Conservation (phyloP, 106 monocot species). For the Dendrobium huoshanense region DNA sequence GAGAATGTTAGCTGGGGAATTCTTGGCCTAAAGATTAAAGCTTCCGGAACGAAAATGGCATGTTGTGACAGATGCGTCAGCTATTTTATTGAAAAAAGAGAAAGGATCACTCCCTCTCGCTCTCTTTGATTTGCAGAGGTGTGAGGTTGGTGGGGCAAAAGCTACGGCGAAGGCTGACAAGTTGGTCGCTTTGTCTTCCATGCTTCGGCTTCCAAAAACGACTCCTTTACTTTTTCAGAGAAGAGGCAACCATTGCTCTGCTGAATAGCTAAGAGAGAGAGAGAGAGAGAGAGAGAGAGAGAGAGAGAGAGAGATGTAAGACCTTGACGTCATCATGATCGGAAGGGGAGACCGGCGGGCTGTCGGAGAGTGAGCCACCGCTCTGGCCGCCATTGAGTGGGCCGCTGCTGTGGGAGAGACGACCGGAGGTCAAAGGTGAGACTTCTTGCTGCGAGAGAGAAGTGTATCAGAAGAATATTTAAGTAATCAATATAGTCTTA, state of each 20-base stretch:
- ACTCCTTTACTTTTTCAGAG: slow-evolving; percentile 1
- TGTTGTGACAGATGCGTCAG: background rate
- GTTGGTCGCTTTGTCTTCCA: slow-evolving; percentile 9
- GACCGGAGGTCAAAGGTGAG: slow-evolving; percentile 56
- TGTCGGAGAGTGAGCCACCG: slow-evolving; percentile 25
- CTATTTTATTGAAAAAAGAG: slow-evolving; percentile 53
- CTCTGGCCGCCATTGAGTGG: slow-evolving; percentile 28
- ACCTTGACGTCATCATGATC: slow-evolving; percentile 17
- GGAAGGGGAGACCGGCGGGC: slow-evolving; percentile 25
- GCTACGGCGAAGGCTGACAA: slow-evolving; percentile 7
- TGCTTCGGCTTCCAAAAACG: slow-evolving; percentile 3
- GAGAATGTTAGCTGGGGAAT: background rate
- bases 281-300: background rate
- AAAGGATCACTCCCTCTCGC: slow-evolving; percentile 29
- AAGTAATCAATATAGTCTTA: too few species aligned
- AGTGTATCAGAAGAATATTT: background rate
- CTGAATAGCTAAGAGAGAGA: slow-evolving; percentile 9
- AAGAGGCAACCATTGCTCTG: background rate
- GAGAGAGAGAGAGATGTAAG: background rate
- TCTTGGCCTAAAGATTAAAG: too few species aligned
- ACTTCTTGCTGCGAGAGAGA: slow-evolving; percentile 36
- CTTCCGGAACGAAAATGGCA: background rate
- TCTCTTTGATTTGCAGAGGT: slow-evolving; percentile 11
- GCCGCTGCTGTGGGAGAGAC: slow-evolving; percentile 77
- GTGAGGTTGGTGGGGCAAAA: slow-evolving; percentile 3